Conservation (phyloP, 208 protist genomes). For the Leishmania gerbilli region DNA sequence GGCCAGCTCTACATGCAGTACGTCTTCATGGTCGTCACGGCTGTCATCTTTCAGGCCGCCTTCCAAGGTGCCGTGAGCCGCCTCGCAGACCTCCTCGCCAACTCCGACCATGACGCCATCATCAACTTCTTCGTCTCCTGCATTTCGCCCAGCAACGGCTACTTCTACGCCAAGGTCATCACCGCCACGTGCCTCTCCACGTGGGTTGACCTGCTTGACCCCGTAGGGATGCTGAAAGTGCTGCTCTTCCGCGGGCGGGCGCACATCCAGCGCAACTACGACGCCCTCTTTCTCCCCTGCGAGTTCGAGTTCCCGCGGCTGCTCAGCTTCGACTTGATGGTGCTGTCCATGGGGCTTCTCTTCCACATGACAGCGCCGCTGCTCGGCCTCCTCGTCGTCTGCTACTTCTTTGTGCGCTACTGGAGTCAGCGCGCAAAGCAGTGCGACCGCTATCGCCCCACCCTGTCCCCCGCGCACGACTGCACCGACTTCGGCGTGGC, state of each 20-base stretch:
- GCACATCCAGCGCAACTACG: slow-evolving; percentile 76
- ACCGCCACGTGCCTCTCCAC: slow-evolving; percentile 54
- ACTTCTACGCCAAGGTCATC: slow-evolving; percentile 87
- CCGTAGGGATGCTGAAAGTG: slow-evolving; percentile 46
- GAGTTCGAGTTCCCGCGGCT: slow-evolving; percentile 54
- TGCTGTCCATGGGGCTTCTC: slow-evolving; percentile 79
- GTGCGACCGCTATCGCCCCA: slow-evolving; percentile 72
- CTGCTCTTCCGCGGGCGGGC: slow-evolving; percentile 48
- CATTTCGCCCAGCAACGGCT: slow-evolving; percentile 70
- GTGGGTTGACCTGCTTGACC: slow-evolving; percentile 73
- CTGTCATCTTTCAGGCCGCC: slow-evolving; percentile 82
- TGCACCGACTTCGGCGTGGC: slow-evolving; percentile 73
- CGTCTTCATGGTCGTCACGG: slow-evolving; percentile 88
- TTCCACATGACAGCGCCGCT: slow-evolving; percentile 88
- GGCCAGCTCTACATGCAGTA: slow-evolving; percentile 78
- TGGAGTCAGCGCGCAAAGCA: slow-evolving; percentile 66
- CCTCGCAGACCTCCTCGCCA: slow-evolving; percentile 42
- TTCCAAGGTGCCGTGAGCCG: slow-evolving; percentile 72
- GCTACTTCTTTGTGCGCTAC: slow-evolving; percentile 79
- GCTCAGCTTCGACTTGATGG: slow-evolving; percentile 78
- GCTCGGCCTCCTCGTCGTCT: slow-evolving; percentile 54
- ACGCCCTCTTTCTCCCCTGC: slow-evolving; percentile 64
- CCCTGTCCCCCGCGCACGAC: slow-evolving; percentile 48
- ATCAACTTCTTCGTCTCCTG: slow-evolving; percentile 72
- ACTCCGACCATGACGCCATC: slow-evolving; percentile 35